Conservation (phyloP, 345 rosid genomes). For the Capsella bursapastoris region DNA sequence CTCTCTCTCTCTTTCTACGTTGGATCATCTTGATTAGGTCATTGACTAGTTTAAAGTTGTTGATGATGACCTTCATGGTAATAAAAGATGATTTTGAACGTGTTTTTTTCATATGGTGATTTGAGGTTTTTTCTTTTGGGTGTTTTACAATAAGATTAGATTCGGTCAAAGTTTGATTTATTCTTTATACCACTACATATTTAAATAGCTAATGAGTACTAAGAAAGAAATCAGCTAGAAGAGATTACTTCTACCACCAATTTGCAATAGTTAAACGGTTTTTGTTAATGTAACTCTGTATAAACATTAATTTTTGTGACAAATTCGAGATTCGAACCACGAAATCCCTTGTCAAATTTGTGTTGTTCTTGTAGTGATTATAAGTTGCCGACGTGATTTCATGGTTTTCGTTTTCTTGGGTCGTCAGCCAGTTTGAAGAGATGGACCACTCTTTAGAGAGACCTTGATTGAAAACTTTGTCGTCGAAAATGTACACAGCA, state of each 20-base stretch:
- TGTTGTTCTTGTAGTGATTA: too few relatives aligned
- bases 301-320: too few relatives aligned
- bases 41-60: slow-evolving; percentile 41
- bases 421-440: not conserved
- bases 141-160: not conserved
- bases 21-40: slow-evolving; percentile 28
- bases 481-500: not conserved
- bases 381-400: not conserved
- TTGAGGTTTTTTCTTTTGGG: not conserved
- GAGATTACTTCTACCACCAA: not conserved
- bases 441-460: not conserved
- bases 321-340: too few relatives aligned
- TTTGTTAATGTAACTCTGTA: not conserved
- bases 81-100: slow-evolving; percentile 4
- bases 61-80: slow-evolving; percentile 34
- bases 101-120: slow-evolving; percentile 18
- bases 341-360: too few relatives aligned
- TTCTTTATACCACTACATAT: slow-evolving; percentile 6
- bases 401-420: not conserved
- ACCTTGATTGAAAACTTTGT: not conserved
- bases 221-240: not conserved
- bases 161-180: slow-evolving; percentile 27
- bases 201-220: not conserved
- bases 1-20: slow-evolving; percentile 4
- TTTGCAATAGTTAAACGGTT: not conserved